Evolutionary conservation across 164 flowering plant species (phyloP).

Genomic region (Macadamia integrifolia): DNA sequence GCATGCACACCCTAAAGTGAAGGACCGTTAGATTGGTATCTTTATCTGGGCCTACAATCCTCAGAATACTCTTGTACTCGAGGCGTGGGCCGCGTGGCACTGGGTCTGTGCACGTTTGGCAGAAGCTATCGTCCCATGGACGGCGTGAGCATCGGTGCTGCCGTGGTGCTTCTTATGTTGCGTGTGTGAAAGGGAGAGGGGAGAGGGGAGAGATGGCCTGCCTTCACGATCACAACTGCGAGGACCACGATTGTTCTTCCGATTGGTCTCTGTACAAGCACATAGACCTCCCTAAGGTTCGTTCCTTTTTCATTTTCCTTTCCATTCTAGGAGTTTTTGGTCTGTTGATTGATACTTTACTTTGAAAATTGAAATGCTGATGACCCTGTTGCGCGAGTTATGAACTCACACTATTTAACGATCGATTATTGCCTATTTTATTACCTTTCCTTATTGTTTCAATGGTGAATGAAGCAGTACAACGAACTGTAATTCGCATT

Average conservation of each 20-base stretch:
- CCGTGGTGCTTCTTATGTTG: too few species aligned
- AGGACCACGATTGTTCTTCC: conserved; percentile 85
- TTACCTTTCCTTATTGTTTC: neutral
- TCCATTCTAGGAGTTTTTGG: neutral
- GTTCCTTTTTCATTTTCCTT: neutral
- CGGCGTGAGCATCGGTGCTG: too few species aligned
- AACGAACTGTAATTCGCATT: neutral
- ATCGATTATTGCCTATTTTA: neutral
- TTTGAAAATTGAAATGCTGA: neutral
- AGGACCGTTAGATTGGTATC: too few species aligned
- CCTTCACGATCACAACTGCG: conserved; percentile 88
- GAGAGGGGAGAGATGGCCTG: conserved; percentile 60
- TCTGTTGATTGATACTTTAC: neutral
- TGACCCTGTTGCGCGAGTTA: neutral
- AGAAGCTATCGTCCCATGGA: too few species aligned
- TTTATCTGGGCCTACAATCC: too few species aligned
- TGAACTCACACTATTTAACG: neutral
- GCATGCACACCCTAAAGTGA: too few species aligned
- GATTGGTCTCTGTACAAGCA: conserved; percentile 94
- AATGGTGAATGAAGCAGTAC: neutral
- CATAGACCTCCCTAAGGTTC: conserved; percentile 84
- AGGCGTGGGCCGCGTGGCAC: too few species aligned
- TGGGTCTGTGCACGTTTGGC: too few species aligned
- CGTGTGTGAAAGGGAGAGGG: neutral
- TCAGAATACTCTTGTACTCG: too few species aligned